Percentiles rank a stretch among this genome's conserved stretches.
phyloP scores from a whole-genome alignment of 2,329 filamentous ascomycete species.

The Pyrenophora graminea region DNA sequence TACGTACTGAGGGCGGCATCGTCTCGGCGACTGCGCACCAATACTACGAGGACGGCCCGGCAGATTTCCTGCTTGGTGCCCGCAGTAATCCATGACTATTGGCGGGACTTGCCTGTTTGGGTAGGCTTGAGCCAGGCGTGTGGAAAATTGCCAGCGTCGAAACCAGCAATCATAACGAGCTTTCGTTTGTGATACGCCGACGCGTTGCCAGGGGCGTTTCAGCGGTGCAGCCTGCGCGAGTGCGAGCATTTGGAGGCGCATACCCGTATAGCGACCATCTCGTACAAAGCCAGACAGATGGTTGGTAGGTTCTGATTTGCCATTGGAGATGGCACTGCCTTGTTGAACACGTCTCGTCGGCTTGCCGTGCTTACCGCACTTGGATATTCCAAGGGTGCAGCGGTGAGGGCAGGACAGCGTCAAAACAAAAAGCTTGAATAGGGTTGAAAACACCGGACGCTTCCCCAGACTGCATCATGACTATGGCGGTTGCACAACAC shows the following conservation, averaged over 20 bases:
- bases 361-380: too few species aligned
- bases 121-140: neutral
- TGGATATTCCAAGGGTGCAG: neutral
- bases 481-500: slow-evolving; percentile 1
- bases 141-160: neutral
- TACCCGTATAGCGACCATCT: too few species aligned
- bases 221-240: neutral
- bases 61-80: slow-evolving; percentile 13
- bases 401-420: neutral
- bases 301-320: too few species aligned
- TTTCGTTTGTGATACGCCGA: neutral
- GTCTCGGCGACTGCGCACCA: slow-evolving; percentile 7
- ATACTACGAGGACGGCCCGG: slow-evolving; percentile 13
- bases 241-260: too few species aligned
- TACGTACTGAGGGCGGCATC: slow-evolving; percentile 8
- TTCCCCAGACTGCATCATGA: slow-evolving; percentile 6
- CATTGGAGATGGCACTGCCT: neutral
- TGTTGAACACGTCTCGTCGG: neutral
- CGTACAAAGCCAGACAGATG: too few species aligned
- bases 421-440: neutral
- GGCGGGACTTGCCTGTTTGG: slow-evolving; percentile 9
- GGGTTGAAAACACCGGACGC: neutral
- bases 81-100: slow-evolving; percentile 15
- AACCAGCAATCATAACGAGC: neutral
- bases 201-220: neutral